Conservation (phyloP, 805 yeast species). For the Huiozyma naganishii region DNA sequence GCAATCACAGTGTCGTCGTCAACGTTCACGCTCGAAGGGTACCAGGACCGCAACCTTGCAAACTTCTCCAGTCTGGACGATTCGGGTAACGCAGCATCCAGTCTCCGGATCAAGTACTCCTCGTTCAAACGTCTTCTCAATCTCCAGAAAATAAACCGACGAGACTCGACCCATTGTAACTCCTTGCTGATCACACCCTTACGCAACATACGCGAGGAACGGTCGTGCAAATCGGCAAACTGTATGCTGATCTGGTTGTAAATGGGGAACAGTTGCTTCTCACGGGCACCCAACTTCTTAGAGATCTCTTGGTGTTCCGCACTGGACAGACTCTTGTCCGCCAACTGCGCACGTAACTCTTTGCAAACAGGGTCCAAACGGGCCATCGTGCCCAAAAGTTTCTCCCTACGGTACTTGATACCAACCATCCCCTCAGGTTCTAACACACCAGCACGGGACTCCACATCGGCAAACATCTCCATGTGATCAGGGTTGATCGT, state of each 20-base stretch:
- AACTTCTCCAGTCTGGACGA: slow-evolving; percentile 69
- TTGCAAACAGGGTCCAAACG: slow-evolving; percentile 75
- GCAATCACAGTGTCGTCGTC: slow-evolving; percentile 73
- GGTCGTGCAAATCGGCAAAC: slow-evolving; percentile 95
- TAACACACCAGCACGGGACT: slow-evolving; percentile 93
- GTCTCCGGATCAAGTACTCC: slow-evolving; percentile 70
- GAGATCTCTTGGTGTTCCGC: slow-evolving; percentile 60
- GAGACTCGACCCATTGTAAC: slow-evolving; percentile 73
- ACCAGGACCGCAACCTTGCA: slow-evolving; percentile 82
- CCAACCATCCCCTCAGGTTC: slow-evolving; percentile 99
- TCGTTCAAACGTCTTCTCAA: slow-evolving; percentile 91
- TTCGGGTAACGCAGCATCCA: slow-evolving; percentile 50
- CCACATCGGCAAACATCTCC: slow-evolving; percentile 98
- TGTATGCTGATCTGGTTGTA: slow-evolving; percentile 89
- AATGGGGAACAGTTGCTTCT: slow-evolving; percentile 68
- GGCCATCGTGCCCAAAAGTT: slow-evolving; percentile 79
- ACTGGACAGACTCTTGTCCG: slow-evolving; percentile 40
- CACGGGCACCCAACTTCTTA: slow-evolving; percentile 65
- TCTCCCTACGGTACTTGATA: slow-evolving; percentile 91
- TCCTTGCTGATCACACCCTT: slow-evolving; percentile 85
- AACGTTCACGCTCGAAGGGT: slow-evolving; percentile 55
- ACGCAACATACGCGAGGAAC: slow-evolving; percentile 94
- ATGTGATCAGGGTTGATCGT: slow-evolving; percentile 93
- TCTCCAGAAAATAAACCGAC: slow-evolving; percentile 99
- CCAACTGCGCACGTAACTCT: slow-evolving; percentile 50